Conservation (phyloP, 129 eudicot genomes). For the Centella asiatica region DNA sequence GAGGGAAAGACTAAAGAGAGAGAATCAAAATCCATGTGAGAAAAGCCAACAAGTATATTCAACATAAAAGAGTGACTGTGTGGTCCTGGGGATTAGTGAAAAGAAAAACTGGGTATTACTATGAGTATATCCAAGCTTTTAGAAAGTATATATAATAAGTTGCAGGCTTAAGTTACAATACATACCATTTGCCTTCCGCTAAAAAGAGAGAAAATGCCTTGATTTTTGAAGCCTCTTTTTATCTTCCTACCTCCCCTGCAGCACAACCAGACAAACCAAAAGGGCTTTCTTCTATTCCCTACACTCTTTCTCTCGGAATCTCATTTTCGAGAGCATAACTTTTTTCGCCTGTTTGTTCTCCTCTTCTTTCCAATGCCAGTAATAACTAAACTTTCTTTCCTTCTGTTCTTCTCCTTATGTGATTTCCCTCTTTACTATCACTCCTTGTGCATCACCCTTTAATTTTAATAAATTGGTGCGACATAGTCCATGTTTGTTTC, state of each 20-base stretch:
- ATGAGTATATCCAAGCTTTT: slow-evolving; percentile 68
- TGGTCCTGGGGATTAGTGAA: slow-evolving; percentile 43
- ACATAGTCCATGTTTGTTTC: too few species aligned
- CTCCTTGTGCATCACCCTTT: slow-evolving; percentile 23
- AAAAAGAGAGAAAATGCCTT: too few species aligned
- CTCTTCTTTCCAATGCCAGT: slow-evolving; percentile 19
- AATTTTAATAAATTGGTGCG: slow-evolving; percentile 1
- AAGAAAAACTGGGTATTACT: slow-evolving; percentile 24
- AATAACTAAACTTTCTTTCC: slow-evolving; percentile 25
- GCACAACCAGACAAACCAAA: slow-evolving; percentile 44
- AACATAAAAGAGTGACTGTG: slow-evolving; percentile 23
- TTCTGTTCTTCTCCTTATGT: background rate
- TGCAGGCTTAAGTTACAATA: slow-evolving; percentile 47
- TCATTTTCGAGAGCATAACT: background rate
- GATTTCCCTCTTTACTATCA: slow-evolving; percentile 7
- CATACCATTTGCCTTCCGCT: slow-evolving; percentile 57
- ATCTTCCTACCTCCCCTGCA: slow-evolving; percentile 14
- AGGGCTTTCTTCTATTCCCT: slow-evolving; percentile 11
- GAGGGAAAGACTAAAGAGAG: too few species aligned
- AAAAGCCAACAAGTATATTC: slow-evolving; percentile 17
- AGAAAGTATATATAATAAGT: slow-evolving; percentile 41
- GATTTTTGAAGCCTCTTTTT: slow-evolving; percentile 19
- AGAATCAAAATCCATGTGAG: background rate
- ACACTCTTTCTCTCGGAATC: slow-evolving; percentile 4
- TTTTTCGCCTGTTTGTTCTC: background rate